Evolutionary conservation across 2,329 filamentous ascomycete genomes (phyloP), one percentile per base, ranked within the genome.

Genomic region (Microdochium paspali): DNA sequence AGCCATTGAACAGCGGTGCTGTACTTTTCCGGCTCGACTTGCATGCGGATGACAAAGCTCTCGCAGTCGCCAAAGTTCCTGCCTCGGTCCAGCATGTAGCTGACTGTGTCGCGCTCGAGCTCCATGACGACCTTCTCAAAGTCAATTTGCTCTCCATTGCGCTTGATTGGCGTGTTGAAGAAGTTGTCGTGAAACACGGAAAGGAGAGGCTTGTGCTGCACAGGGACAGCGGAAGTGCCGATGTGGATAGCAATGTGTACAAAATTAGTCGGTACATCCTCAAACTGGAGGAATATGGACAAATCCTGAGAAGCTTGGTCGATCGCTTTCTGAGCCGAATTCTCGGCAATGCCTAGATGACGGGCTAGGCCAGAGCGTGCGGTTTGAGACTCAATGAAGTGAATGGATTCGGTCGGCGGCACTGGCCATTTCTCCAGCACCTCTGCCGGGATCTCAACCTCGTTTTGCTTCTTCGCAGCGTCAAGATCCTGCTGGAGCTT

Each of bases 241-340:
- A 97, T 72, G 48, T 93, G 80, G 21, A 97, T 67, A 44, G 81
- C 84, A 49, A 97, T 77, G 56, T 91, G 85, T 6, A 95, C 89
- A 63, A 98, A 98, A 60, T 89, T 95, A 50, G 88, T 94, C 2
- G 85, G 84, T 13, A 97, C 90, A 59, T 95, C 84, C 66, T 98
- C 93, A 54, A 94, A 98, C 66, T 98, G 91, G n/a, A 98, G 76
- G 66, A 96, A 98, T 2, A 97, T 71, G 0, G 89, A 85, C n/a
- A 83, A 62, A 6, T 70, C 72, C 18, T 69, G 54, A 31, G 77
- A 73, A 35, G 88, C 80, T 13, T 74, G 70, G 61, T 97, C 87
- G 44, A 98, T 80, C 44, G 84, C 66, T 50, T 80, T 74, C 64
- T 98, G 93, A 4, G 88, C 79, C 3, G 76, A 64, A 54, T 88